Evolutionary conservation across 75 land plant genomes (phyloP).

Genomic region (Picea glauca): DNA sequence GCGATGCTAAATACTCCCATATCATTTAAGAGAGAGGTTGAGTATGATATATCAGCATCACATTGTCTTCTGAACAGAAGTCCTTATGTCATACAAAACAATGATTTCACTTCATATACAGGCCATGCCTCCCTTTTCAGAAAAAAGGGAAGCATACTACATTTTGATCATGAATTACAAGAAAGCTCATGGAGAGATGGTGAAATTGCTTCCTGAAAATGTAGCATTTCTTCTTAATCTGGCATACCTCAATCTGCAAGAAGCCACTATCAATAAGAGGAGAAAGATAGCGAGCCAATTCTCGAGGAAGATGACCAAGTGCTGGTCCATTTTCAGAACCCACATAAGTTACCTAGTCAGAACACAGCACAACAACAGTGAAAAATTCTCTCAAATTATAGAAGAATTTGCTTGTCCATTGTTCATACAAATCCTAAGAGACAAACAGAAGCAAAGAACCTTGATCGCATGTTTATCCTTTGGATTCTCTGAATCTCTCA

Average conservation of each 20-base stretch:
- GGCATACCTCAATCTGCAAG: slow-evolving; percentile 49
- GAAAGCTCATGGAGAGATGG: not conserved
- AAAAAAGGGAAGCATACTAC: not conserved
- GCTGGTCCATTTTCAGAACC: slow-evolving; percentile 22
- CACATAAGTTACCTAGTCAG: slow-evolving; percentile 44
- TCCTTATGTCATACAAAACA: not conserved
- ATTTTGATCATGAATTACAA: not conserved
- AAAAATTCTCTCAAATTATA: not conserved
- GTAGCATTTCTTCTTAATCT: not conserved
- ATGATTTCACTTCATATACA: not conserved
- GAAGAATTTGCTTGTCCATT: not conserved
- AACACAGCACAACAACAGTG: not conserved
- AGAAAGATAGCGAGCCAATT: slow-evolving; percentile 54
- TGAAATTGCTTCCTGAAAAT: not conserved
- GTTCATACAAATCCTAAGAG: not conserved
- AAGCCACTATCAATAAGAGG: slow-evolving; percentile 49
- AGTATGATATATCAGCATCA: not conserved
- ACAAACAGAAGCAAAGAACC: slow-evolving; percentile 33
- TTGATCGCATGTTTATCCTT: slow-evolving; percentile 84
- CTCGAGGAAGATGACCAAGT: slow-evolving; percentile 76
- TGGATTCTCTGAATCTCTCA: slow-evolving; percentile 62
- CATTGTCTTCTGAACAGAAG: not conserved
- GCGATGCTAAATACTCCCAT: not conserved
- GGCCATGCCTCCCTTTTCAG: not conserved
- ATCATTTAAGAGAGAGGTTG: not conserved